A percentile compares a stretch with the other conserved stretches of the same genome.
These are phyloP conservation scores for Xenoacremonium recifei DNA, from an alignment of 2,329 filamentous ascomycete genomes.

Conservation along the genomic window DNA sequence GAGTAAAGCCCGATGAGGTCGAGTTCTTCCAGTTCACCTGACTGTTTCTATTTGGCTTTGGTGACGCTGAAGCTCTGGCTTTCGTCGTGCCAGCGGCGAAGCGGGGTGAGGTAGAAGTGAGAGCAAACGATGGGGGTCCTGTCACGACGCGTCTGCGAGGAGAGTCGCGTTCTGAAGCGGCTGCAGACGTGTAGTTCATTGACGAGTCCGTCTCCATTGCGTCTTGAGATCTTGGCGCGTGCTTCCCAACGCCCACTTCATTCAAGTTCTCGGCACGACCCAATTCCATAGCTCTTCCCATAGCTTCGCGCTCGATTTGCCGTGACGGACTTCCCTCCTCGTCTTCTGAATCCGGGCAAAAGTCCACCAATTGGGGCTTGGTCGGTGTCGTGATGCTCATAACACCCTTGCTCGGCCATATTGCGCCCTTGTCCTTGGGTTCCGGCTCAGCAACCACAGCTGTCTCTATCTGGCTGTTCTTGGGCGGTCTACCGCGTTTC, in stretches of 20 bases:
- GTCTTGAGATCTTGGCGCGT: not conserved
- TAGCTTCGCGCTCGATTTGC: constrained; percentile 24
- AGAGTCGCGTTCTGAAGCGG: too few relatives aligned
- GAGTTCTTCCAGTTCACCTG: too few relatives aligned
- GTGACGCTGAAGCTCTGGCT: too few relatives aligned
- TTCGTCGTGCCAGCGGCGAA: too few relatives aligned
- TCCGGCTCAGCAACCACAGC: constrained; percentile 28
- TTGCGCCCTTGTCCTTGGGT: constrained; percentile 16
- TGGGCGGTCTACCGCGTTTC: constrained; percentile 29
- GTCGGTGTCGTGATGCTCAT: constrained; percentile 37
- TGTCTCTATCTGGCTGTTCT: constrained; percentile 31
- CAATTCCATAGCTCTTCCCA: constrained; percentile 5
- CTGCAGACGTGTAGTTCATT: too few relatives aligned
- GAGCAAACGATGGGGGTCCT: too few relatives aligned
- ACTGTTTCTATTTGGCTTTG: too few relatives aligned
- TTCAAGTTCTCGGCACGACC: constrained; percentile 5
- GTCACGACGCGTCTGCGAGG: too few relatives aligned
- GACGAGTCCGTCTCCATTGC: not conserved
- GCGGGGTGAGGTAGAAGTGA: too few relatives aligned
- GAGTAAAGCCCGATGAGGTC: too few relatives aligned
- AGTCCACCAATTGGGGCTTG: constrained; percentile 30
- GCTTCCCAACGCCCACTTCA: not conserved
- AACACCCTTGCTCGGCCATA: constrained; percentile 26
- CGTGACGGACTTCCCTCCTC: constrained; percentile 28
- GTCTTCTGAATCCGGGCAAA: constrained; percentile 28